Percentiles rank a stretch among this genome's conserved stretches.
Conservation (phyloP, 305 asterid species). For the Fraxinus baroniana region DNA sequence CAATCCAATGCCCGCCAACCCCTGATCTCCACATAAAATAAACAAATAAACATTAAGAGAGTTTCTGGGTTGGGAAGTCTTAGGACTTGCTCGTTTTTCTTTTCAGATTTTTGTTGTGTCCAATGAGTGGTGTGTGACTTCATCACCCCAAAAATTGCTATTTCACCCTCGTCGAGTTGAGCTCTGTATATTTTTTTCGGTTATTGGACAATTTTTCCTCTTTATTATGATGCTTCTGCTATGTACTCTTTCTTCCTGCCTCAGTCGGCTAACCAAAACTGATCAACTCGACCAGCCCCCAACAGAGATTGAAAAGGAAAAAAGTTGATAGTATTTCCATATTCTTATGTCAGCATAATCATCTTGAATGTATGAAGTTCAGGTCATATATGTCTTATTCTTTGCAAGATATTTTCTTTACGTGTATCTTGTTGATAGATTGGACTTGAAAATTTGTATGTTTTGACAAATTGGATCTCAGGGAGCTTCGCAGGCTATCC, state of each 20-base stretch:
- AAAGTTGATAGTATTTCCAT: not conserved
- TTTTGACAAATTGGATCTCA: constrained; percentile 31
- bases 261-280: not conserved
- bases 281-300: not conserved
- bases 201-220: not conserved
- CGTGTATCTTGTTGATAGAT: constrained; percentile 10
- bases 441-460: constrained; percentile 11
- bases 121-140: constrained; percentile 3
- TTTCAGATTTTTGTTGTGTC: not conserved
- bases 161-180: not conserved
- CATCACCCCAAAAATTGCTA: constrained; percentile 4
- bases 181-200: not conserved
- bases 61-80: not conserved
- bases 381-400: not conserved
- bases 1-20: not conserved
- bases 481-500: constrained; percentile 72
- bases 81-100: not conserved
- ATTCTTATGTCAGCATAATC: not conserved
- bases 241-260: not conserved
- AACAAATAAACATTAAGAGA: not conserved
- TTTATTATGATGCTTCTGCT: not conserved
- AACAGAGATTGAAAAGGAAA: not conserved
- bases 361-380: not conserved
- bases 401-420: not conserved
- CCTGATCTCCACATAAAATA: not conserved